Evolutionary conservation across 495 filamentous ascomycete genomes (phyloP).

Genomic region (Aspergillus homomorphus): DNA sequence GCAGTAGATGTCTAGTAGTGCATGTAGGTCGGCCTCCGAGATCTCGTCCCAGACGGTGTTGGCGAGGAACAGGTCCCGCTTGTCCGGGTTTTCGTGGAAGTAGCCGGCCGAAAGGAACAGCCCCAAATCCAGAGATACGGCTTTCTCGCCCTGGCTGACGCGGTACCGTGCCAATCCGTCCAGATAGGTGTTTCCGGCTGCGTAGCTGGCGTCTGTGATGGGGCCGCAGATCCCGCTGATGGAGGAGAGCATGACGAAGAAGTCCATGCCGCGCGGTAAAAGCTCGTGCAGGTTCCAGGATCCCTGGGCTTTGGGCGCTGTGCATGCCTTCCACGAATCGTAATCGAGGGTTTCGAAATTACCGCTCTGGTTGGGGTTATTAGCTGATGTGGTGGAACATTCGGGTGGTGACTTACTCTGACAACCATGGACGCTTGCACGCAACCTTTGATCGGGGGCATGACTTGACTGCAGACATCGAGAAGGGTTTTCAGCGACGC

Average conservation of each 20-base stretch:
- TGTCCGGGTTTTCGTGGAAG: background rate
- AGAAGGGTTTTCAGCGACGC: background rate
- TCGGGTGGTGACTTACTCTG: background rate
- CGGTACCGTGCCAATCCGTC: slow-evolving; percentile 32
- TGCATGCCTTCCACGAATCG: background rate
- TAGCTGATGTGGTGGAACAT: background rate
- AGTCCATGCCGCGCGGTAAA: background rate
- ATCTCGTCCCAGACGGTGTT: slow-evolving; percentile 3
- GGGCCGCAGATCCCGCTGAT: background rate
- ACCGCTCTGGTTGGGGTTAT: background rate
- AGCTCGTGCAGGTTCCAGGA: slow-evolving; percentile 7
- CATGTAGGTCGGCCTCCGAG: slow-evolving; percentile 5
- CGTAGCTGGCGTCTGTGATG: background rate
- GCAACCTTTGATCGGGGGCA: slow-evolving; percentile 50
- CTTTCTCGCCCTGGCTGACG: slow-evolving; percentile 20
- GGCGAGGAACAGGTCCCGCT: background rate
- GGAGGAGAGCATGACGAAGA: slow-evolving; percentile 1
- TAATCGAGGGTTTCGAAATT: background rate
- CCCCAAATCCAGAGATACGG: slow-evolving; percentile 8
- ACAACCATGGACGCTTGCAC: slow-evolving; percentile 35
- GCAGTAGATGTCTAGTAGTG: slow-evolving; percentile 10
- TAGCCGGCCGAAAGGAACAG: background rate
- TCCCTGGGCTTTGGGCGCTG: background rate
- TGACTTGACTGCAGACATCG: background rate
- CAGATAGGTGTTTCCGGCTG: background rate